Conservation (phyloP, 2,329 filamentous ascomycete species). For the Chaetomium strumarium region DNA sequence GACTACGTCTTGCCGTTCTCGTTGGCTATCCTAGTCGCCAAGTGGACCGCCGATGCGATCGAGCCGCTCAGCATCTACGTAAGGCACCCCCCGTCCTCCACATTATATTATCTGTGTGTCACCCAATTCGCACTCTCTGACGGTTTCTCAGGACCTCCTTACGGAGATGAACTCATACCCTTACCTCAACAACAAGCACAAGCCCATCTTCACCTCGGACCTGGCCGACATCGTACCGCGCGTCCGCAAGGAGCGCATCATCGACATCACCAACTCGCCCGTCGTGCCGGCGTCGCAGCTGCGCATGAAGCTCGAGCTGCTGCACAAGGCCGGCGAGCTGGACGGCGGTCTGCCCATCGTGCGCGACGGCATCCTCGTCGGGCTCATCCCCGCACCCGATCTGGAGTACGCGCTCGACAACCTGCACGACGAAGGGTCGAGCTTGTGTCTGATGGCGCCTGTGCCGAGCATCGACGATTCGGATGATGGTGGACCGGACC, state of each 20-base stretch:
- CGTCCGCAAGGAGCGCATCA: constrained; percentile 67
- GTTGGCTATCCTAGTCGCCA: constrained; percentile 84
- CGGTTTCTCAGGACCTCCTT: constrained; percentile 62
- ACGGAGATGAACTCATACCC: constrained; percentile 98
- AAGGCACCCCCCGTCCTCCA: too few species aligned
- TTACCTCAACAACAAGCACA: constrained; percentile 93
- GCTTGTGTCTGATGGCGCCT: constrained; percentile 75
- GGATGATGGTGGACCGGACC: constrained; percentile 55
- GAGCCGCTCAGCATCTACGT: constrained; percentile 92
- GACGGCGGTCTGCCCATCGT: constrained; percentile 89
- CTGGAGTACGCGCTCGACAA: constrained; percentile 88
- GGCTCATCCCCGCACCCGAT: constrained; percentile 88
- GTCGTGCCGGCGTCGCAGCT: constrained; percentile 71
- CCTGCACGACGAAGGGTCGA: constrained; percentile 66
- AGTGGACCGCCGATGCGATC: constrained; percentile 95
- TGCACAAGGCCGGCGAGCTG: constrained; percentile 81
- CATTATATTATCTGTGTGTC: background rate
- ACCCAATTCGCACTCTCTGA: background rate
- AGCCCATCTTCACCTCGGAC: constrained; percentile 83
- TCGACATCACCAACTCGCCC: constrained; percentile 81
- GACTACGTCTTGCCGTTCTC: constrained; percentile 96
- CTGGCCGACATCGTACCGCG: constrained; percentile 80
- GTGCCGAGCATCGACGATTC: constrained; percentile 57
- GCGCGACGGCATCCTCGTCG: constrained; percentile 71
- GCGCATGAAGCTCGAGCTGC: constrained; percentile 70